Evolutionary conservation across 768 basidiomycete genomes (phyloP), one percentile per base, ranked within the genome.

Genomic region (Leccinum fibrillosum): DNA sequence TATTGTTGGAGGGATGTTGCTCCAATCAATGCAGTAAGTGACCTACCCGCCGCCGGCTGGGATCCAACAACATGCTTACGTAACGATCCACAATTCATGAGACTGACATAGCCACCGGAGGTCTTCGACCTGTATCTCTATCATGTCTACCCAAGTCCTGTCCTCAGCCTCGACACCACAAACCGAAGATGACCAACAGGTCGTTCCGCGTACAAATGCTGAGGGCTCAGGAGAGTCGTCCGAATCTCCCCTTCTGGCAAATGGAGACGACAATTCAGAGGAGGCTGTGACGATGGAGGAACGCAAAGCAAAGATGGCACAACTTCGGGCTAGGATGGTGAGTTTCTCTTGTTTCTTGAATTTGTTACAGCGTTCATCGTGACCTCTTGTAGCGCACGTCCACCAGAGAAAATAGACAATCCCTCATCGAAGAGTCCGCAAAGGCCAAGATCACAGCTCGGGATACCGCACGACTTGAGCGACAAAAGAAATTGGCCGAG

Each of bases 401-500:
- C 2, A 77, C 90, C 1, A 84, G 80, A 66, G 92, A 87, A 4
- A 99, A 99, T 72, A 86, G 94, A 12, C 82, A 84, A 34, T 90
- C 94, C 2, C 77, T 98, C 15, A 79, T 97, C 15, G 88, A 92
- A 61, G 96, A 98, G 69, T 85, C 86, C 35, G 83, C 90, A 19
- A 90, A 83, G 68, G 78, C 85, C 6, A 92, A 92, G 66, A 76
- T 88, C 9, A 87, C 85, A 4, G 89, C 84, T 0, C 84, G 91
- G 25, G 95, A 98, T 60, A 75, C 86, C 0, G 88, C 89, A 21
- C 84, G 94, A 42, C 77, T 96, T 28, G 96, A 98, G 62, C 85
- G 88, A 66, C 92, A 97, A 69, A 86, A 90, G 56, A 93, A 90
- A 73, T 81, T 97, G 19, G 94, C 94, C 1, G 96, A 98, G 75